Conservation (phyloP, 768 basidiomycete species). For the Macrolepiota dolichaula region DNA sequence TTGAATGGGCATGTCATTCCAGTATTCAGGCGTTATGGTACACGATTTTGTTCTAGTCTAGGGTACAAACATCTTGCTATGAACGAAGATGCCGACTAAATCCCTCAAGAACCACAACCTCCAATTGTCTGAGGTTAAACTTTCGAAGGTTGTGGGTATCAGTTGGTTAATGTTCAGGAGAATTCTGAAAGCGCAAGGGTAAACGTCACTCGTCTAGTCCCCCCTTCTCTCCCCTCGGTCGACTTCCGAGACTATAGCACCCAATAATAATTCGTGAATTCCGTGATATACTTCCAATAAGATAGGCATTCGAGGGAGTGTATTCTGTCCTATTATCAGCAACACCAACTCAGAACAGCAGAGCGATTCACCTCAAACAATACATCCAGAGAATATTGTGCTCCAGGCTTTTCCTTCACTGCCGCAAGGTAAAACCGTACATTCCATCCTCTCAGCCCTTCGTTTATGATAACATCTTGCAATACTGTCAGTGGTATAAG, state of each 20-base stretch:
- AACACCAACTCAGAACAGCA: background rate
- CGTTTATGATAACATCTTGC: constrained; percentile 68
- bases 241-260: background rate
- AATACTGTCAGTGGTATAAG: constrained; percentile 59
- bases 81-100: no score
- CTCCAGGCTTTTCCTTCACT: constrained; percentile 29
- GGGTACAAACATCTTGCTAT: no score
- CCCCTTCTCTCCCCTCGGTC: background rate
- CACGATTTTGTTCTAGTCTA: no score
- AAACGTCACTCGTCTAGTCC: background rate
- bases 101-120: no score
- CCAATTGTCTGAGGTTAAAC: no score
- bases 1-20: no score
- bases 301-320: constrained; percentile 60
- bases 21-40: no score
- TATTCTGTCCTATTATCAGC: constrained; percentile 39
- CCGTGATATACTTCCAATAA: constrained; percentile 57
- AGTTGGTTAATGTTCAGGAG: background rate
- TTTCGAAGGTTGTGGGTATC: no score
- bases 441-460: constrained; percentile 70
- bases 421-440: constrained; percentile 65
- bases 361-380: constrained; percentile 53
- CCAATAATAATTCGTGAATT: constrained; percentile 44
- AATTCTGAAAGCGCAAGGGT: background rate
- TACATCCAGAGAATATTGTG: constrained; percentile 40